Evolutionary conservation across 177 flowering plant species (phyloP).

Genomic region (Telopea speciosissima): DNA sequence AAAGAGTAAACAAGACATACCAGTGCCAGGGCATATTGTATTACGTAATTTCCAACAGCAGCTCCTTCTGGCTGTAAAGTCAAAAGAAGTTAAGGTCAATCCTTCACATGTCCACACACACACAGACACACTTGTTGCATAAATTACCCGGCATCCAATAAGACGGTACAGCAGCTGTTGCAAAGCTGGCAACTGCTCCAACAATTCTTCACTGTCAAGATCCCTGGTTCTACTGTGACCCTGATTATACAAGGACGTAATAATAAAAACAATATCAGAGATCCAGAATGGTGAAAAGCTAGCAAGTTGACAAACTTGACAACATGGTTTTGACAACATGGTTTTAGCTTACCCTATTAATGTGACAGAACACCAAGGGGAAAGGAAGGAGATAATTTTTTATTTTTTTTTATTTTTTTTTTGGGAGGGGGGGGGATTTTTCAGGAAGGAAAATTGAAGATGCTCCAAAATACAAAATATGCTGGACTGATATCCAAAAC

Average conservation of each 20-base stretch:
- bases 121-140: neutral
- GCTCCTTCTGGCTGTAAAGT: constrained; percentile 95
- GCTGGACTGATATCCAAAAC: too few species aligned
- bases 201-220: constrained; percentile 67
- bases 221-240: constrained; percentile 86
- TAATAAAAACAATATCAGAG: neutral
- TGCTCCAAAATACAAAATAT: too few species aligned
- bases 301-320: neutral
- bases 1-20: constrained; percentile 35
- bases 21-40: constrained; percentile 94
- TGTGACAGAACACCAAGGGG: neutral
- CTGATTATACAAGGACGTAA: constrained; percentile 27
- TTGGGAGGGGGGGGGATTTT: too few species aligned
- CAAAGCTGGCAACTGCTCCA: constrained; percentile 90
- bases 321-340: neutral
- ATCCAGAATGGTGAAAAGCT: neutral
- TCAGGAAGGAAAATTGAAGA: too few species aligned
- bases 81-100: constrained; percentile 4
- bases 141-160: constrained; percentile 80
- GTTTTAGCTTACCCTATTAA: neutral
- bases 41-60: constrained; percentile 71
- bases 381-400: neutral
- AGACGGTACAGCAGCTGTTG: constrained; percentile 90
- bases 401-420: too few species aligned
- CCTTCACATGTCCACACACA: neutral